Conservation (phyloP, 169 alveolate species). For the Plasmodium fragile region DNA sequence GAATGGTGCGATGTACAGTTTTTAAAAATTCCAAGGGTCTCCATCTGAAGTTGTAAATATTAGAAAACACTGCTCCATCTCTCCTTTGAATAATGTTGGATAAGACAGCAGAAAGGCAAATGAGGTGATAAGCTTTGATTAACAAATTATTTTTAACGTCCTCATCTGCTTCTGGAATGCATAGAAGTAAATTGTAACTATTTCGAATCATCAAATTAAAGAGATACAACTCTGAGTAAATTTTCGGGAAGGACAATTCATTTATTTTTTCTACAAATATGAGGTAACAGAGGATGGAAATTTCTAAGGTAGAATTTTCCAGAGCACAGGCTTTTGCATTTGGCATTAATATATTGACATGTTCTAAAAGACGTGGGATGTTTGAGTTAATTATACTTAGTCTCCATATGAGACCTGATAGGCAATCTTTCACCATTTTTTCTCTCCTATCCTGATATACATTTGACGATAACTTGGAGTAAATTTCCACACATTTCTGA, state of each 20-base stretch:
- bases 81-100: slow-evolving; percentile 45
- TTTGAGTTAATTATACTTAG: slow-evolving; percentile 56
- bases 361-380: slow-evolving; percentile 34
- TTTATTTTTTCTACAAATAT: slow-evolving; percentile 66
- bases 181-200: slow-evolving; percentile 63
- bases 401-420: slow-evolving; percentile 71
- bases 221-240: slow-evolving; percentile 65
- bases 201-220: slow-evolving; percentile 76
- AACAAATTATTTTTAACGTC: slow-evolving; percentile 3
- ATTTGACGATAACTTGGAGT: background rate
- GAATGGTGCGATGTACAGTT: slow-evolving; percentile 27
- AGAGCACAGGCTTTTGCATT: slow-evolving; percentile 70
- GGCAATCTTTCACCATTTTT: slow-evolving; percentile 15
- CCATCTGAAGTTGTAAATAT: slow-evolving; percentile 75
- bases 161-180: slow-evolving; percentile 52
- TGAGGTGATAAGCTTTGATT: slow-evolving; percentile 68
- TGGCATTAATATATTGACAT: slow-evolving; percentile 72
- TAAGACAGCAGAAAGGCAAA: slow-evolving; percentile 14
- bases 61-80: slow-evolving; percentile 10
- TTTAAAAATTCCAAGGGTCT: slow-evolving; percentile 66
- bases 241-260: slow-evolving; percentile 26
- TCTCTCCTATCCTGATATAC: slow-evolving; percentile 15
- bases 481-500: slow-evolving; percentile 31
- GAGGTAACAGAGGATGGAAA: slow-evolving; percentile 56
- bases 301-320: slow-evolving; percentile 75